Evolutionary conservation across 1,139 yeast genomes (phyloP).

Genomic region (Debaryomycetaceae sp.): DNA sequence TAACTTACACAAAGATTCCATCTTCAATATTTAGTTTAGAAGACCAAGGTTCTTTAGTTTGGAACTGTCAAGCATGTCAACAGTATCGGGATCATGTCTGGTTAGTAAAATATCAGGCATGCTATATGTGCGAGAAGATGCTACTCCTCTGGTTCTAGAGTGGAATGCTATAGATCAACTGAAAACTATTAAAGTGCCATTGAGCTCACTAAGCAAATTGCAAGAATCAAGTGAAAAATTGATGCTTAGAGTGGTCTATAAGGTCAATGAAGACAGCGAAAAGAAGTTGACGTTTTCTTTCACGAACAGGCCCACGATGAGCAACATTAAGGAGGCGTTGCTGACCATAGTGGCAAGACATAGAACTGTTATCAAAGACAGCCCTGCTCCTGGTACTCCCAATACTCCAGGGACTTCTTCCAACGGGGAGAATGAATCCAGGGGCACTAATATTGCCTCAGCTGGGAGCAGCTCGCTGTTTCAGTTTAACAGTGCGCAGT

Average conservation of each 20-base stretch:
- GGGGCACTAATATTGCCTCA: constrained; percentile 4
- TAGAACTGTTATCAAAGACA: constrained; percentile 45
- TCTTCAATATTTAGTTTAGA: neutral
- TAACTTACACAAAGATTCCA: neutral
- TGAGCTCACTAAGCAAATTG: constrained; percentile 55
- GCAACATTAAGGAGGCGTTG: constrained; percentile 62
- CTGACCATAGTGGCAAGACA: constrained; percentile 72
- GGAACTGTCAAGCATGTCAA: constrained; percentile 26
- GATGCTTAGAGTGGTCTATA: constrained; percentile 59
- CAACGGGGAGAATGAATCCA: constrained; percentile 4
- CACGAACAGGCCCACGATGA: constrained; percentile 73
- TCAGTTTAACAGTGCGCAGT: constrained; percentile 22
- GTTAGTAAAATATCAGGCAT: constrained; percentile 68
- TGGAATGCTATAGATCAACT: constrained; percentile 73
- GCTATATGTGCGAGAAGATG: constrained; percentile 62
- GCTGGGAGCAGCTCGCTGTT: constrained; percentile 15
- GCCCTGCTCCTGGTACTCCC: constrained; percentile 18
- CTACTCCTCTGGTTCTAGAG: constrained; percentile 57
- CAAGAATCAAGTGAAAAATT: constrained; percentile 79
- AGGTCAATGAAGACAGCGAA: constrained; percentile 21
- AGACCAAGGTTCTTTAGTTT: no score
- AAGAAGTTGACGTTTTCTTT: constrained; percentile 59
- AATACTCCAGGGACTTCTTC: constrained; percentile 5
- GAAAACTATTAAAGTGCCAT: constrained; percentile 43
- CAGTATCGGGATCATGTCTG: constrained; percentile 62